Conservation (phyloP, 768 basidiomycete genomes). For the Russula sp. region DNA sequence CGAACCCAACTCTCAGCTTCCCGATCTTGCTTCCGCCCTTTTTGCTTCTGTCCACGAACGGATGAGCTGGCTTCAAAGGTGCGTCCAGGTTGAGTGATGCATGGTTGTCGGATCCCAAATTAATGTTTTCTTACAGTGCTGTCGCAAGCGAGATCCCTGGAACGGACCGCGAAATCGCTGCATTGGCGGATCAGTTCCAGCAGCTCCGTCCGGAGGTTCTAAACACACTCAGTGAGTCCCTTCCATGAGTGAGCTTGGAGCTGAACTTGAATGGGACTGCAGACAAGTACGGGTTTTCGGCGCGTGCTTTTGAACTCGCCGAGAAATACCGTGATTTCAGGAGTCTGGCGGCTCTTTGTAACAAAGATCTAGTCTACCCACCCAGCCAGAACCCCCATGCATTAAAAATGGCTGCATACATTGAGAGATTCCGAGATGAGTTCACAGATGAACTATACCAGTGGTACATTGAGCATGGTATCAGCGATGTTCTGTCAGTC, state of each 20-base stretch:
- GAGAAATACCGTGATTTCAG: conserved; percentile 83
- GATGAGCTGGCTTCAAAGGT: conserved; percentile 63
- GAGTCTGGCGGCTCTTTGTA: conserved; percentile 78
- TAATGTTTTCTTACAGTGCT: conserved; percentile 30
- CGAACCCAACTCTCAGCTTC: conserved; percentile 48
- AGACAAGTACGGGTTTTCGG: conserved; percentile 63
- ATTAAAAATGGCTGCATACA: conserved; percentile 58
- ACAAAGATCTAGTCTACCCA: conserved; percentile 55
- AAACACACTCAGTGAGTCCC: conserved; percentile 65
- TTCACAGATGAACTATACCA: conserved; percentile 88
- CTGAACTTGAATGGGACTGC: background rate
- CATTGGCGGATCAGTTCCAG: conserved; percentile 59
- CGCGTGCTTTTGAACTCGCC: conserved; percentile 73
- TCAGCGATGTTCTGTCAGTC: conserved; percentile 20
- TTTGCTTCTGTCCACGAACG: conserved; percentile 64
- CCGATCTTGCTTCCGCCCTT: conserved; percentile 53
- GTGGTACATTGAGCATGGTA: conserved; percentile 90
- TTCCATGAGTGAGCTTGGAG: background rate
- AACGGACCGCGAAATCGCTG: conserved; percentile 47
- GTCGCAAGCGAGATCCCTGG: conserved; percentile 41
- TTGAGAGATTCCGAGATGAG: conserved; percentile 68
- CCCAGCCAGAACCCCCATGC: conserved; percentile 59
- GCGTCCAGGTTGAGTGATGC: background rate
- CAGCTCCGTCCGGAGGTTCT: conserved; percentile 70
- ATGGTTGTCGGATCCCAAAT: background rate